A percentile compares a stretch with the other conserved stretches of the same genome.
phyloP scores from a whole-genome alignment of 345 rosid species.

The Pseudoturritis turrita region DNA sequence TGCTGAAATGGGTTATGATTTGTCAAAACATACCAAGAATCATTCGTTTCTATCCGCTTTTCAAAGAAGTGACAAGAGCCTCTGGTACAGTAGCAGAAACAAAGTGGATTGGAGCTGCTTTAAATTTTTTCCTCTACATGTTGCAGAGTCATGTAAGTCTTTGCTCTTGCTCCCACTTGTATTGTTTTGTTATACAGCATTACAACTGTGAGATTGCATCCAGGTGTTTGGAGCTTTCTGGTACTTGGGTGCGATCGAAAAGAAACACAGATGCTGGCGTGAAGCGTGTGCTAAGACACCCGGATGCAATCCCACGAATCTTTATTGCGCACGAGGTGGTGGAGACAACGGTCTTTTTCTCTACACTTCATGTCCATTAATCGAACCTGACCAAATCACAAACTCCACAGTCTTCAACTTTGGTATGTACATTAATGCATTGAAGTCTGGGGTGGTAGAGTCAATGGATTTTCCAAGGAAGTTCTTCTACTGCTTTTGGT shows the following conservation, averaged over 20 bases:
- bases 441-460: constrained; percentile 15
- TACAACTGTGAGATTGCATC: neutral
- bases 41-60: constrained; percentile 17
- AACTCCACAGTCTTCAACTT: constrained; percentile 17
- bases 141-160: constrained; percentile 10
- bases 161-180: neutral
- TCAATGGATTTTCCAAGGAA: constrained; percentile 7
- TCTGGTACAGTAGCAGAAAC: constrained; percentile 18
- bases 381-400: constrained; percentile 7
- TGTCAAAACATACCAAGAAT: constrained; percentile 19
- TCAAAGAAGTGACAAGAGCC: constrained; percentile 1
- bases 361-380: constrained; percentile 16
- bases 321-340: neutral
- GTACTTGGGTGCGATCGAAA: constrained; percentile 23
- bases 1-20: constrained; percentile 10
- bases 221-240: constrained; percentile 32
- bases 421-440: constrained; percentile 24
- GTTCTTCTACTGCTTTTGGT: constrained; percentile 28
- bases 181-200: neutral
- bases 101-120: constrained; percentile 20
- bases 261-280: constrained; percentile 17
- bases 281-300: neutral
- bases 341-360: neutral
- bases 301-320: neutral
- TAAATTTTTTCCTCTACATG: constrained; percentile 23